Conservation (phyloP, 176 grass and related monocot genomes). For the Carex cristatella region DNA sequence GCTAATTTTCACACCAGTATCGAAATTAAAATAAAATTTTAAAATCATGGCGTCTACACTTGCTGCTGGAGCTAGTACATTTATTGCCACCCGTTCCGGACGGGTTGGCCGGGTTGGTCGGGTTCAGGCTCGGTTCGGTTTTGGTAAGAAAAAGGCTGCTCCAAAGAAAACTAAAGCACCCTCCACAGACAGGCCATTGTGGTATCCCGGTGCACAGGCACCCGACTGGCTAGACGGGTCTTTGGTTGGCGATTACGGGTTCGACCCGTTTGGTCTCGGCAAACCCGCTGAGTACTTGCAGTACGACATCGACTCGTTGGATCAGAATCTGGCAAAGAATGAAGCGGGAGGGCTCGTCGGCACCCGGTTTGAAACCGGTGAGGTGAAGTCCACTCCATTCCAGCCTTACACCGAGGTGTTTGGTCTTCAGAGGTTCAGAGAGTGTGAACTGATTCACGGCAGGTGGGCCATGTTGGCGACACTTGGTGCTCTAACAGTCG, state of each 20-base stretch:
- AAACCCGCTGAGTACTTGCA: constrained; percentile 99
- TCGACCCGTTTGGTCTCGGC: constrained; percentile 85
- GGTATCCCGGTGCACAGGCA: constrained; percentile 71
- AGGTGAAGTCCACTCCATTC: constrained; percentile 74
- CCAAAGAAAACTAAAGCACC: constrained; percentile 41
- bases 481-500: constrained; percentile 83
- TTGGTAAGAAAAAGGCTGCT: constrained; percentile 56
- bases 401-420: constrained; percentile 97
- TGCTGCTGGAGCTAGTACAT: constrained; percentile 70
- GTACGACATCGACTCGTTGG: constrained; percentile 81
- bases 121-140: constrained; percentile 51
- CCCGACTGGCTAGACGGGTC: constrained; percentile 86
- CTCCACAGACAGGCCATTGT: constrained; percentile 61
- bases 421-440: constrained; percentile 91
- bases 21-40: not conserved
- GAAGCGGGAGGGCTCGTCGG: constrained; percentile 58
- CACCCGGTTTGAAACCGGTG: constrained; percentile 63
- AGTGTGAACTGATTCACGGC: constrained; percentile 98
- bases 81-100: constrained; percentile 66
- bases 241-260: constrained; percentile 81
- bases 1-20: not conserved
- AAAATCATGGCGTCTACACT: constrained; percentile 55
- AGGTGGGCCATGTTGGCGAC: constrained; percentile 99
- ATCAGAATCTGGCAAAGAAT: constrained; percentile 98
- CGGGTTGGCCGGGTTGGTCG: constrained; percentile 47